Evolutionary conservation across 495 filamentous ascomycete genomes (phyloP), one percentile per base, ranked within the genome.

Genomic region (Entonaema liquescens): DNA sequence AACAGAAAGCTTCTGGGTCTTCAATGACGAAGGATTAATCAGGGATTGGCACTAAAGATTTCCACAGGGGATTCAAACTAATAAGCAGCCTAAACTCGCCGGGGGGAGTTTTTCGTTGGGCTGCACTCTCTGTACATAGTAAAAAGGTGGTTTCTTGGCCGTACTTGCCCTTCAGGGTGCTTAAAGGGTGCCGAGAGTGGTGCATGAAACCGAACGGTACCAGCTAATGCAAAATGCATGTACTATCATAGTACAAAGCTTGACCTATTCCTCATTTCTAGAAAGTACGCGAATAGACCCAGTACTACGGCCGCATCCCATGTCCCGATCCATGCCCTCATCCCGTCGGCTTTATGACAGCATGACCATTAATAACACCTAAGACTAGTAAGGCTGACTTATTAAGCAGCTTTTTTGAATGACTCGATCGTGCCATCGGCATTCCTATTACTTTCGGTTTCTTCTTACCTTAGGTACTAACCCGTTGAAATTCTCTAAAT

Each of bases 191-290:
- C n/a, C n/a, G n/a, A n/a, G n/a, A n/a, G n/a, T 63, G 59, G 35
- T 55, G 68, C 63, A 71, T 80, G 76, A 77, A 83, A 60, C 82
- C 77, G 60, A 77, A n/a, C n/a, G n/a, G n/a, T n/a, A n/a, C n/a
- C n/a, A n/a, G n/a, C n/a, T n/a, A n/a, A 33, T 33, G 31, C 31
- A 33, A 33, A 33, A 33, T 33, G 31, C 8, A 47, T 47, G 2
- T 8, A 47, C 19, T 23, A 44, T 44, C 40, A 9, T 23, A 47
- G 42, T 56, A 66, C 76, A 81, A 69, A 83, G 74, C 59, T 74
- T 78, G 73, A 81, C 79, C 79, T 76, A 82, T 81, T 50, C 53
- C 58, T 42, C 26, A 53, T 71, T 71, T 47, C 68, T 47, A 67
- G 68, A 71, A 71, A 33, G 13, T 63, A 44, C 62, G 61, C 61